phyloP scores from a whole-genome alignment of 352 stramenopile genomes.

The Blastocystis sp. region DNA sequence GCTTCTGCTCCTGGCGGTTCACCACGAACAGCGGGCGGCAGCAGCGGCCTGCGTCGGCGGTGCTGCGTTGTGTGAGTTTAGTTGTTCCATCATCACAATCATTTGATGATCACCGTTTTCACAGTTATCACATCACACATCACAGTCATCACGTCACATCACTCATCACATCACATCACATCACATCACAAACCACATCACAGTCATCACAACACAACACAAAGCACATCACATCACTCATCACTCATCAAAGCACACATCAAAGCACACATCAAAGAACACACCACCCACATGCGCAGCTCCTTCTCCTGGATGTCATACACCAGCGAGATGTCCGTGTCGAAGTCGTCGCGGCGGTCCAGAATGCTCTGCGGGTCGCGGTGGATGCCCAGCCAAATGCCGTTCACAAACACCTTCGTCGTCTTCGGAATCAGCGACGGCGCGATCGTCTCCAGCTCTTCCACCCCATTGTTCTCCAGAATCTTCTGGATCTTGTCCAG shows the following conservation, averaged over 20 bases:
- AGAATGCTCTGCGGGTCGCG: constrained; percentile 92
- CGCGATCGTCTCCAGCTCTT: constrained; percentile 94
- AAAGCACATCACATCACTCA: no score
- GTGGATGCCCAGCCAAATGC: constrained; percentile 97
- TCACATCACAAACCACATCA: no score
- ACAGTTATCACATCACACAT: no score
- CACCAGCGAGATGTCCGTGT: constrained; percentile 96
- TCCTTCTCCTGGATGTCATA: constrained; percentile 95
- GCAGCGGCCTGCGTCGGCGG: constrained; percentile 94
- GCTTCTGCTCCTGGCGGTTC: constrained; percentile 82
- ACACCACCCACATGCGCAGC: constrained; percentile 87
- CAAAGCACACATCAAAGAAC: background rate
- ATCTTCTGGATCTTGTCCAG: constrained; percentile 94
- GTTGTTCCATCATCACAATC: no score
- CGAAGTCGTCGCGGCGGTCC: constrained; percentile 90
- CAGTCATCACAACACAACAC: no score
- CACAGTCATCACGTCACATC: no score
- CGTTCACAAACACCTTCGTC: constrained; percentile 99
- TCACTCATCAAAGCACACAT: background rate
- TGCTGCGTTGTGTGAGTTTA: background rate
- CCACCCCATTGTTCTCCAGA: constrained; percentile 94
- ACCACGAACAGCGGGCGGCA: constrained; percentile 98
- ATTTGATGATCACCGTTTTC: no score
- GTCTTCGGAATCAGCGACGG: constrained; percentile 92
- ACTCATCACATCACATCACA: no score